Conservation (phyloP, 352 stramenopile genomes). For the Phytophthora foliorum region DNA sequence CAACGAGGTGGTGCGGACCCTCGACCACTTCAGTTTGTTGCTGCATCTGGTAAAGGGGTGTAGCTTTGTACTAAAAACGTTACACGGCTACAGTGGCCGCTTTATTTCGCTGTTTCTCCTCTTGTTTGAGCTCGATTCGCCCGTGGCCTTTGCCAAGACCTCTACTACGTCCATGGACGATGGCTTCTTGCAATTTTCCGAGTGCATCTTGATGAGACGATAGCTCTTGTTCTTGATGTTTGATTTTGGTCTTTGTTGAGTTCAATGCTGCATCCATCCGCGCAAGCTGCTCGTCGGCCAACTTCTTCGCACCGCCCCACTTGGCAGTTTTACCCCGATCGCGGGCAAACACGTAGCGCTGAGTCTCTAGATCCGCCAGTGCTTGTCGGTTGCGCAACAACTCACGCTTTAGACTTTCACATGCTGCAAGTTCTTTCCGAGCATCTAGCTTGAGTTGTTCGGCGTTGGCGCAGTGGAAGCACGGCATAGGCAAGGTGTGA, state of each 20-base stretch:
- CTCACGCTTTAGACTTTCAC: conserved; percentile 47
- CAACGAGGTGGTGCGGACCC: conserved; percentile 24
- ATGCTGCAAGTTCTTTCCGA: conserved; percentile 20
- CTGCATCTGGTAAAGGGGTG: conserved; percentile 22
- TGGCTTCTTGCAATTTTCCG: conserved; percentile 38
- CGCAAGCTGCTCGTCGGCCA: conserved; percentile 51
- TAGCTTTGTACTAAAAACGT: conserved; percentile 14
- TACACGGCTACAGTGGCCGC: conserved; percentile 24
- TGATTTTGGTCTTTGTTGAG: conserved; percentile 14
- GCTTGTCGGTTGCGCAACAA: conserved; percentile 41
- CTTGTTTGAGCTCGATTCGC: conserved; percentile 20
- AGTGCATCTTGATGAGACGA: conserved; percentile 15
- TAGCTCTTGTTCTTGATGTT: conserved; percentile 21
- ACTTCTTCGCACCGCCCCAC: conserved; percentile 67
- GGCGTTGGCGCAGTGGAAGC: conserved; percentile 64
- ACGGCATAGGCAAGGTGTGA: conserved; percentile 70
- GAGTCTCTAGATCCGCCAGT: conserved; percentile 56
- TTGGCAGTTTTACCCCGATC: conserved; percentile 55
- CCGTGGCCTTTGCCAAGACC: conserved; percentile 54
- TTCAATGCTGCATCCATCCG: conserved; percentile 40
- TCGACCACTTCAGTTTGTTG: conserved; percentile 37
- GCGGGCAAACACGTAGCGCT: conserved; percentile 56
- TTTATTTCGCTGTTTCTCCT: conserved; percentile 23
- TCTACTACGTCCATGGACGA: conserved; percentile 48
- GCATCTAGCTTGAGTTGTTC: conserved; percentile 34